A percentile compares a stretch with the other conserved stretches of the same genome.
Conservation (phyloP, 495 filamentous ascomycete species). For the Aspergillus bertholletiae region DNA sequence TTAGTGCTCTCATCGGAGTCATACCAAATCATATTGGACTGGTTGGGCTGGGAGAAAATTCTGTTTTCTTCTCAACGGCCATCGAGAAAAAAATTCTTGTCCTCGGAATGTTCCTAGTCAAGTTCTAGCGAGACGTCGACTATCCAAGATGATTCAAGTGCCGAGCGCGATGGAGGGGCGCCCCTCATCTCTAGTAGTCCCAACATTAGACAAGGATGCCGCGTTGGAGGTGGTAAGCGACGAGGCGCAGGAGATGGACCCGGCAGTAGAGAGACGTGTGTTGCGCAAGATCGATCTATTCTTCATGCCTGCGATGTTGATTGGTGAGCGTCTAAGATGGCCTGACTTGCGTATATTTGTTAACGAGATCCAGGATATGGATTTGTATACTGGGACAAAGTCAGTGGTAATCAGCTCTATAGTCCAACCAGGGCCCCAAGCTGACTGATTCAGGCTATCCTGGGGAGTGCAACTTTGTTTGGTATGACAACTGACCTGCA, state of each 20-base stretch:
- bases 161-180: constrained; percentile 3
- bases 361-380: constrained; percentile 49
- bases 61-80: background rate
- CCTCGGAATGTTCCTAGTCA: background rate
- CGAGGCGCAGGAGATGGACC: constrained; percentile 49
- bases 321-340: constrained; percentile 42
- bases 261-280: constrained; percentile 49
- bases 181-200: background rate
- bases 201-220: constrained; percentile 3
- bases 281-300: constrained; percentile 68
- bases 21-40: background rate
- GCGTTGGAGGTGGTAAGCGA: constrained; percentile 50
- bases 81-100: background rate
- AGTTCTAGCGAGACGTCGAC: too few species aligned
- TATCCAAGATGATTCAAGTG: constrained; percentile 5
- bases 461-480: constrained; percentile 68
- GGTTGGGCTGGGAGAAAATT: background rate
- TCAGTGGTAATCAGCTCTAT: constrained; percentile 17
- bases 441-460: constrained; percentile 52
- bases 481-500: constrained; percentile 69
- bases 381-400: constrained; percentile 76
- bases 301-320: constrained; percentile 67
- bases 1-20: background rate
- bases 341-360: background rate
- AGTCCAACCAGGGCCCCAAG: background rate